Percentiles rank a stretch among this genome's conserved stretches.
Conservation (phyloP, 352 stramenopile species). For the Phytophthora sojae region DNA sequence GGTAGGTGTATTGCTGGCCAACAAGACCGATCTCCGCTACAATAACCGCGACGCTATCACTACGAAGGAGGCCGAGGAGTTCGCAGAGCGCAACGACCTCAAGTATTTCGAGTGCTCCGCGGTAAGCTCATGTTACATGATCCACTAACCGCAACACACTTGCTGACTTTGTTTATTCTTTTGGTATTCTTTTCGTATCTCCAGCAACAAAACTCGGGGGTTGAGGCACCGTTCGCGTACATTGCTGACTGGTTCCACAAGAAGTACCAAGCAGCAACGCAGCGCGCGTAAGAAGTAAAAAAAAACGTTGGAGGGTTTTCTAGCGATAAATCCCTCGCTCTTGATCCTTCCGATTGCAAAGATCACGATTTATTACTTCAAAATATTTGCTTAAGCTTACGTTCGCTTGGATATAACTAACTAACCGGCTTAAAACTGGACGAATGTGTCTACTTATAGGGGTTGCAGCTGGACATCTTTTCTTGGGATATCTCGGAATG, state of each 20-base stretch:
- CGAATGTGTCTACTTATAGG: conserved; percentile 10
- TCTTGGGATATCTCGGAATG: conserved; percentile 27
- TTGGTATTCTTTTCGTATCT: neutral
- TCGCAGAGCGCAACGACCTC: conserved; percentile 77
- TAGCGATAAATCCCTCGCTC: neutral
- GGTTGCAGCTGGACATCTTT: conserved; percentile 18
- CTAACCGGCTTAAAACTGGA: neutral
- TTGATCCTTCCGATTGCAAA: neutral
- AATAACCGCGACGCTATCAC: conserved; percentile 81
- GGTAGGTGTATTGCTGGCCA: conserved; percentile 72
- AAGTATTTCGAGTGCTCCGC: conserved; percentile 88
- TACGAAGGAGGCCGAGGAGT: conserved; percentile 74
- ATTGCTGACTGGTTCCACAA: conserved; percentile 89
- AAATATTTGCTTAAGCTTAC: neutral
- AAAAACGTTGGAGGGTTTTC: neutral
- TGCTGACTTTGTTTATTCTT: neutral
- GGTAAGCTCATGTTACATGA: conserved; percentile 29
- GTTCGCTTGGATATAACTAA: neutral
- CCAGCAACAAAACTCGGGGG: conserved; percentile 77
- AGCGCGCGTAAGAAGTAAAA: conserved; percentile 47
- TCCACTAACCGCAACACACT: neutral
- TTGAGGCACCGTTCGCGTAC: conserved; percentile 80
- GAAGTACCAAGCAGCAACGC: conserved; percentile 78
- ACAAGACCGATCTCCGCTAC: conserved; percentile 83
- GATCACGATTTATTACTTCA: neutral